Conservation (phyloP, 768 basidiomycete species). For the Kwoniella europaea region DNA sequence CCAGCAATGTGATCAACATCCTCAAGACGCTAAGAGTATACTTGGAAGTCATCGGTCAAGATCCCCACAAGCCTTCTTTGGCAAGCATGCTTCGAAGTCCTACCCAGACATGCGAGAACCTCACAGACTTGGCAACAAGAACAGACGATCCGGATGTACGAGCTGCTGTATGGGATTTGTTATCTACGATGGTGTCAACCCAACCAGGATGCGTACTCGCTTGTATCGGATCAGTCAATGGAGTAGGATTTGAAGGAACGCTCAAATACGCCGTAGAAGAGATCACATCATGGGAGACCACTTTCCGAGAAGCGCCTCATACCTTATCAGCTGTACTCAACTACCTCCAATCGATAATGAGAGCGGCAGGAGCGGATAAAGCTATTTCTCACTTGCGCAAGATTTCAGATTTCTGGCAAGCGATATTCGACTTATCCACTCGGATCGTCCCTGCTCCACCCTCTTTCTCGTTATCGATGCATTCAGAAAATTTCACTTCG, state of each 20-base stretch:
- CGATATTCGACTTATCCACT: slow-evolving; percentile 68
- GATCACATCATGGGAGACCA: slow-evolving; percentile 71
- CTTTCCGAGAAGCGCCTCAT: slow-evolving; percentile 78
- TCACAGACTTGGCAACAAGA: slow-evolving; percentile 21
- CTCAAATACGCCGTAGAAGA: slow-evolving; percentile 71
- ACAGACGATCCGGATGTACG: slow-evolving; percentile 64
- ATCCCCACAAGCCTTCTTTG: slow-evolving; percentile 38
- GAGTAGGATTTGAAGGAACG: slow-evolving; percentile 63
- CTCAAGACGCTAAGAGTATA: slow-evolving; percentile 37
- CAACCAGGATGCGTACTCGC: slow-evolving; percentile 79
- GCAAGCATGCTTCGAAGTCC: slow-evolving; percentile 42
- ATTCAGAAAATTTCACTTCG: slow-evolving; percentile 38
- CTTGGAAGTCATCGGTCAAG: slow-evolving; percentile 32
- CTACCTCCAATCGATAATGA: slow-evolving; percentile 65
- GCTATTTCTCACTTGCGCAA: slow-evolving; percentile 67
- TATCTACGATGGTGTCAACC: slow-evolving; percentile 77
- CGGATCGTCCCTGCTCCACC: slow-evolving; percentile 77
- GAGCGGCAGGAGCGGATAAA: slow-evolving; percentile 77
- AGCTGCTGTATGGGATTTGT: slow-evolving; percentile 77
- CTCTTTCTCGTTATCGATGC: slow-evolving; percentile 43
- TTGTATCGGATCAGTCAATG: slow-evolving; percentile 60
- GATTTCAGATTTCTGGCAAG: slow-evolving; percentile 71
- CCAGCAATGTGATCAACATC: slow-evolving; percentile 23
- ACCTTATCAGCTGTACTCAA: slow-evolving; percentile 74
- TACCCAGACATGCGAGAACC: slow-evolving; percentile 20